Evolutionary conservation across 2,329 filamentous ascomycete genomes (phyloP), one percentile per base, ranked within the genome.

Genomic region (Thermoascus crustaceus): DNA sequence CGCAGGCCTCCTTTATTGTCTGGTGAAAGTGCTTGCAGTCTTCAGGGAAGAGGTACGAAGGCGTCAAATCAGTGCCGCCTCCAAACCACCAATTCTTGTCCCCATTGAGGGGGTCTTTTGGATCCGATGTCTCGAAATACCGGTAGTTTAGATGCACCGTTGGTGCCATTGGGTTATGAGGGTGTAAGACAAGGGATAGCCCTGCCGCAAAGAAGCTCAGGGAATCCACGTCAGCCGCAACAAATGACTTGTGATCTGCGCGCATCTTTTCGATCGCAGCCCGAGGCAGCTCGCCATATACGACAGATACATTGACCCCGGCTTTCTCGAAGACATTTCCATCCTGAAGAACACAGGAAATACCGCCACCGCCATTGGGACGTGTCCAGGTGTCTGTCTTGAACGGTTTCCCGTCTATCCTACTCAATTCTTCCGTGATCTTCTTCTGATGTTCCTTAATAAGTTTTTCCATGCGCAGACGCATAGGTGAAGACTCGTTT

Each of bases 131-230:
- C 69, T 98, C 91, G 56, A 98, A 98, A 66, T 98, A 98, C 38
- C 91, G 80, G 71, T 96, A 96, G 70, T 98, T 98, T 49, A 98
- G 73, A 61, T 98, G 91, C 11, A 98, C 91, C 0, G 91, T 98
- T 0, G 91, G 91, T 5, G 89, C 89, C 82, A 94, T 94, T 31
- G 91, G 91, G 64, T 98, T 98, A 51, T 78, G 74, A 2, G 91
- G 91, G 61, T 98, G 91, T 34, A 96, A 70, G 17, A 98, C 89
- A 61, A 98, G 74, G 55, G 87, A 94, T 35, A 98, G 70, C 4
- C 91, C 91, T 1, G 89, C 84, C 13, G 89, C 91, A 60, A 96
- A 98, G 74, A 96, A 98, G 52, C 88, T 85, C 42, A 98, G 71
- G 27, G 80, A 84, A 32, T 94, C 82, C 24, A 91, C 78, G 44